Percentiles rank a stretch among this genome's conserved stretches.
phyloP scores from a whole-genome alignment of 139 green algal genomes.

The Tetradesmus obliquus region DNA sequence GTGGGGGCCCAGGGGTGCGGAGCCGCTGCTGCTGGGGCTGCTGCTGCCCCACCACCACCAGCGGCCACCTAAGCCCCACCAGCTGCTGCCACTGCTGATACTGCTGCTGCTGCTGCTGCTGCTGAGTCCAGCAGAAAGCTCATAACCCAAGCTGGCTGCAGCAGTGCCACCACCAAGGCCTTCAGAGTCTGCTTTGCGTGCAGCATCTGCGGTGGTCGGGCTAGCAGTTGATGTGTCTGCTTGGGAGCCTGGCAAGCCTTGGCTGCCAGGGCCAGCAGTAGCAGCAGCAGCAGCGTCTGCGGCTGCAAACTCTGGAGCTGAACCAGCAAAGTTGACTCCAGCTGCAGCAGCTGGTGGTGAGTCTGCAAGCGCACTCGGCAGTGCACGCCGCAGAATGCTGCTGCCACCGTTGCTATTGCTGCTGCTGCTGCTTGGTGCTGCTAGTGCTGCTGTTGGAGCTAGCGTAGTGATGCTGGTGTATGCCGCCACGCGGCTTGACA shows the following conservation, averaged over 20 bases:
- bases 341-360: too few relatives aligned
- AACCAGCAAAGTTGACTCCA: background rate
- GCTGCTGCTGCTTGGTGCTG: background rate
- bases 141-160: background rate
- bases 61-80: conserved; percentile 5
- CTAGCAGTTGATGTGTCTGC: background rate
- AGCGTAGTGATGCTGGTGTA: conserved; percentile 57
- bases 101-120: conserved; percentile 30
- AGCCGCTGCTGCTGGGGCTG: conserved; percentile 8
- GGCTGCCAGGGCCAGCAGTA: background rate
- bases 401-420: background rate
- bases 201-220: background rate
- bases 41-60: conserved; percentile 20
- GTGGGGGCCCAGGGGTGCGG: background rate
- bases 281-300: background rate
- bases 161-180: background rate
- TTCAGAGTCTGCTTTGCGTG: background rate
- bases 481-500: conserved; percentile 62
- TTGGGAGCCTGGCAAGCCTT: too few relatives aligned
- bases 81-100: background rate
- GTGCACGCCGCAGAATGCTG: background rate
- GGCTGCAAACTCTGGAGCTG: conserved; percentile 7
- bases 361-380: background rate
- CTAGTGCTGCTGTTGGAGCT: background rate
- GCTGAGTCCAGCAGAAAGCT: background rate